A percentile compares a stretch with the other conserved stretches of the same genome.
Evolutionary conservation across 2,329 filamentous ascomycete species (phyloP).

Genomic region (Thelonectria blattea): DNA sequence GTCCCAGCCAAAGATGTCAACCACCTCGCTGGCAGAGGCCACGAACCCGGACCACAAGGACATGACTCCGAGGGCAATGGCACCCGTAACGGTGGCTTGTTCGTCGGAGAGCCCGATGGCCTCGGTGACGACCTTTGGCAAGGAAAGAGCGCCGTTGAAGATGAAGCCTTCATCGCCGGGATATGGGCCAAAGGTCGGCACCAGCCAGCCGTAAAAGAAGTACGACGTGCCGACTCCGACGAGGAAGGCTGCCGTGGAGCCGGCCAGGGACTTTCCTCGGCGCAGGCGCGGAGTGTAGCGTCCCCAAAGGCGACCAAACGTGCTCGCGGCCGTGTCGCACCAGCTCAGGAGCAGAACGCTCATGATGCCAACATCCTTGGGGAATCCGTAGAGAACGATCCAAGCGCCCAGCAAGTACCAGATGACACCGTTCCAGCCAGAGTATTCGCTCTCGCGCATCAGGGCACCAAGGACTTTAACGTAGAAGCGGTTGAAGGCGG

Average conservation of each 20-base stretch:
- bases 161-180: constrained; percentile 74
- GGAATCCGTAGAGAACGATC: constrained; percentile 83
- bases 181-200: constrained; percentile 70
- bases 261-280: constrained; percentile 88
- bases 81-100: constrained; percentile 70
- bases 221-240: constrained; percentile 83
- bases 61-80: constrained; percentile 77
- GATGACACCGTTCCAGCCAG: constrained; percentile 95
- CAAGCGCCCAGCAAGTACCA: constrained; percentile 94
- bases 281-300: constrained; percentile 86
- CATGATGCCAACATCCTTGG: constrained; percentile 92
- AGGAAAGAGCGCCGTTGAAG: constrained; percentile 77
- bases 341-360: constrained; percentile 90
- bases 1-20: constrained; percentile 93
- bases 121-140: constrained; percentile 66
- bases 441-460: constrained; percentile 96
- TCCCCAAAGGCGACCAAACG: constrained; percentile 89
- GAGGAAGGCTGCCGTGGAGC: constrained; percentile 81
- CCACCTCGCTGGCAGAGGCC: constrained; percentile 85
- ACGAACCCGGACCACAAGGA: constrained; percentile 88
- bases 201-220: constrained; percentile 88
- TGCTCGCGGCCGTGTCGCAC: constrained; percentile 97
- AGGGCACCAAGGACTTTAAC: constrained; percentile 84
- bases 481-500: constrained; percentile 84
- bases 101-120: constrained; percentile 65